These are phyloP conservation scores for Stylonectria norvegica DNA, from an alignment of 2,329 filamentous ascomycete genomes.

Conservation along the genomic window DNA sequence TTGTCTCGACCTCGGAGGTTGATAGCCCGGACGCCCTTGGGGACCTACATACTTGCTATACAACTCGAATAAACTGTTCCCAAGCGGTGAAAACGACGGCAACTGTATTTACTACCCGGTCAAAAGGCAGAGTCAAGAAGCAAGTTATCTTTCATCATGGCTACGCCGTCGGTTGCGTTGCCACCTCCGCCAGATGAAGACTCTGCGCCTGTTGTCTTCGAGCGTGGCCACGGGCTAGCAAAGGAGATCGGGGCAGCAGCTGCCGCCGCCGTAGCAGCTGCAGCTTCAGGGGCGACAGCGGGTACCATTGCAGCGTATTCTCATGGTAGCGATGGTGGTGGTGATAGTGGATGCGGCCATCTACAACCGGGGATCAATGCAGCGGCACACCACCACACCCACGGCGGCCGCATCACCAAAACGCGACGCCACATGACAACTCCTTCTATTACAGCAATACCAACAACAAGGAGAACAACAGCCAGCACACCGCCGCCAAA, in stretches of 20 bases:
- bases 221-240: constrained; percentile 24
- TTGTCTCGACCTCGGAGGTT: too few relatives aligned
- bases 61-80: too few relatives aligned
- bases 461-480: background rate
- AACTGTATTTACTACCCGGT: too few relatives aligned
- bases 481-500: background rate
- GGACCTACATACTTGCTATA: too few relatives aligned
- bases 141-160: too few relatives aligned
- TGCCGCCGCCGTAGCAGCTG: constrained; percentile 19
- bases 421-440: constrained; percentile 17
- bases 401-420: constrained; percentile 27
- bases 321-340: too few relatives aligned
- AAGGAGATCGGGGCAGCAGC: constrained; percentile 25
- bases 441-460: background rate
- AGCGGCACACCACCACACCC: constrained; percentile 13
- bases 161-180: constrained; percentile 25
- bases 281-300: too few relatives aligned
- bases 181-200: constrained; percentile 25
- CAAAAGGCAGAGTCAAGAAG: too few relatives aligned
- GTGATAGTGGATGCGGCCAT: background rate
- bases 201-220: constrained; percentile 19
- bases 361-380: too few relatives aligned
- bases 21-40: too few relatives aligned
- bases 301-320: too few relatives aligned
- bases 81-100: too few relatives aligned